Conservation (phyloP, 2,329 filamentous ascomycete genomes). For the Chalaropsis thielavioides region DNA sequence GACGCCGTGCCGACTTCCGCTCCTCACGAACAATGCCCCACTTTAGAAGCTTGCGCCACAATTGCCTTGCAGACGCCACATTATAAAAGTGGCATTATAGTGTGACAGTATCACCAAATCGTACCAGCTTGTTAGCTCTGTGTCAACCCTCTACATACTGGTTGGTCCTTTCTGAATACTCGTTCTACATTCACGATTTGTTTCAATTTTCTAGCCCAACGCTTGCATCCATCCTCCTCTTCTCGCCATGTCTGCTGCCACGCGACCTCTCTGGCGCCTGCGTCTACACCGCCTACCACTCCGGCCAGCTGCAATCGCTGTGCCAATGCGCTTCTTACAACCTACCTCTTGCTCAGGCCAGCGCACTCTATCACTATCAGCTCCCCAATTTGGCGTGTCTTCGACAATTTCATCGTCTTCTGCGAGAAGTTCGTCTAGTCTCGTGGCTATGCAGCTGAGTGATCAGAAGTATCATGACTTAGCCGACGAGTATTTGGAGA, state of each 20-base stretch:
- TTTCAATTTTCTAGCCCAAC: not conserved
- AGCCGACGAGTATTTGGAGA: slow-evolving; percentile 59
- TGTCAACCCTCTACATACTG: not conserved
- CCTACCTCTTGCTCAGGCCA: not conserved
- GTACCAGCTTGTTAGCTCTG: not conserved
- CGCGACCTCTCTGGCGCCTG: not conserved
- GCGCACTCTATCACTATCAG: not conserved
- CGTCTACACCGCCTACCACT: not conserved
- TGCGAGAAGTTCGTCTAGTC: not conserved
- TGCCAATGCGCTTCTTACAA: not conserved
- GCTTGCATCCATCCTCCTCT: not conserved
- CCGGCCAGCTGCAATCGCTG: not conserved
- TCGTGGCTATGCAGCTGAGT: not conserved
- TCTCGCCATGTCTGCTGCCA: not conserved
- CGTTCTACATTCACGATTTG: not conserved
- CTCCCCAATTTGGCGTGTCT: not conserved
- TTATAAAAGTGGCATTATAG: not conserved
- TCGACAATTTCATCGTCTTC: slow-evolving; percentile 8
- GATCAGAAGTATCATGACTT: slow-evolving; percentile 61
- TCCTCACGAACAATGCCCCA: not conserved
- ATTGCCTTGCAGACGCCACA: not conserved
- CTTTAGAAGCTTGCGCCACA: slow-evolving; percentile 2
- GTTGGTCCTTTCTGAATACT: not conserved
- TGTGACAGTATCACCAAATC: not conserved
- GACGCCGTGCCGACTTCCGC: not conserved